Evolutionary conservation across 2,329 filamentous ascomycete species (phyloP), one percentile per base, ranked within the genome.

Genomic region (Aspergillus sp.): DNA sequence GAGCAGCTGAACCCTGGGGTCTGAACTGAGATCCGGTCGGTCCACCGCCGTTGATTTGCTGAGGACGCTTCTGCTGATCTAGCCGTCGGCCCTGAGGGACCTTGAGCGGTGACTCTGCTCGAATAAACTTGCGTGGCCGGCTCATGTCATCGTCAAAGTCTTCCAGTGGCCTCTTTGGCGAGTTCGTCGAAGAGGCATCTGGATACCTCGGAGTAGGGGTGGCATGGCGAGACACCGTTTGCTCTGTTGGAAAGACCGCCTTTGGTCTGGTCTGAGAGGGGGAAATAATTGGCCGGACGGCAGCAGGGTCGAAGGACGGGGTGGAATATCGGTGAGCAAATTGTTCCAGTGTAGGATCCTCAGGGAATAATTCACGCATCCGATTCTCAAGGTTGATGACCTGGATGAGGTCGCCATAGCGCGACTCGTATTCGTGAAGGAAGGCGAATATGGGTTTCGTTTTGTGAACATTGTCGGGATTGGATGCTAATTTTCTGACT

Each of bases 351-450:
- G 80, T 83, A 3, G 89, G 85, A 57, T 96, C 91, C 46, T 90
- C 83, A 0, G 90, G 90, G 66, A 89, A 98, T n/a, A 96, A 76
- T 59, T 95, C 90, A 19, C 81, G 79, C 90, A 98, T 97, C 37
- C 93, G 83, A 57, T 85, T 85, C 67, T 98, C 94, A 11, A 98
- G 76, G 62, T 94, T 93, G 51, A 83, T 82, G 42, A 98, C 89
- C 57, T 97, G 90, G 5, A 86, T 82, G 5, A 97, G 77, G 62
- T 98, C 93, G 44, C 94, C 93, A 59, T 90, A 98, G 51, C 90
- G 84, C 8, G 90, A 90, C 70, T 98, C 93, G 62, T 95, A 95
- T 56, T 90, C 86, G 68, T 98, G 91, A 65, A 98, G 91, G 68
- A 91, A 97, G 2, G 83, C 76, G 58, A 95, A 95, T 1, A 98